Conservation (phyloP, 2,329 filamentous ascomycete species). For the Cytospora paraplurivora region DNA sequence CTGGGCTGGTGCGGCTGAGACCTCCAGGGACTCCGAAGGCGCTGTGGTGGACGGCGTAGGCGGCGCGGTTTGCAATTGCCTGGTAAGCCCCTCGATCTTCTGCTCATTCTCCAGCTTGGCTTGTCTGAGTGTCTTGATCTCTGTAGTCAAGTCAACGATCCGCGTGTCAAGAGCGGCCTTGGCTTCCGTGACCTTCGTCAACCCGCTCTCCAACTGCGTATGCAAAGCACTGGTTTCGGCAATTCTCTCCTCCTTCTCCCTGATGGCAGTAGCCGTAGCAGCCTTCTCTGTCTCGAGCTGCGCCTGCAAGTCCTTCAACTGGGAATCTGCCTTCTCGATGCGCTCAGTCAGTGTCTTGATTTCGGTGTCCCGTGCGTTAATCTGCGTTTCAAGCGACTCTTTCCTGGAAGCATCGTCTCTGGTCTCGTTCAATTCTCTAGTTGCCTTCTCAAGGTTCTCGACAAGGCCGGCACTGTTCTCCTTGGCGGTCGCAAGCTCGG, state of each 20-base stretch:
- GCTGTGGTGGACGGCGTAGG: conserved; percentile 32
- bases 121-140: conserved; percentile 45
- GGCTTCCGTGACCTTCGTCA: conserved; percentile 40
- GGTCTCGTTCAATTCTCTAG: conserved; percentile 59
- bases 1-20: conserved; percentile 26
- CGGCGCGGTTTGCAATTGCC: conserved; percentile 39
- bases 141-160: conserved; percentile 47
- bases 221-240: conserved; percentile 40
- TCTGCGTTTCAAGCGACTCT: conserved; percentile 51
- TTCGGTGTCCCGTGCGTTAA: conserved; percentile 51
- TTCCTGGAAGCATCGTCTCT: conserved; percentile 45
- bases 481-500: conserved; percentile 70
- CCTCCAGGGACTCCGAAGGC: conserved; percentile 18
- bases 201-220: conserved; percentile 44
- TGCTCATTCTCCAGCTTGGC: conserved; percentile 44
- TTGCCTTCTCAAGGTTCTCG: conserved; percentile 67
- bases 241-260: conserved; percentile 43
- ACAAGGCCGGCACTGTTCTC: conserved; percentile 70
- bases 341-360: conserved; percentile 54
- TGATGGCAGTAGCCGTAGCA: conserved; percentile 24
- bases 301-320: conserved; percentile 48
- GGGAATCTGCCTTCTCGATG: conserved; percentile 46
- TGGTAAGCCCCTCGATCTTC: conserved; percentile 45
- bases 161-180: conserved; percentile 48
- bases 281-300: conserved; percentile 38